phyloP scores from a whole-genome alignment of 441 rosid species.

The Geranium incanum region DNA sequence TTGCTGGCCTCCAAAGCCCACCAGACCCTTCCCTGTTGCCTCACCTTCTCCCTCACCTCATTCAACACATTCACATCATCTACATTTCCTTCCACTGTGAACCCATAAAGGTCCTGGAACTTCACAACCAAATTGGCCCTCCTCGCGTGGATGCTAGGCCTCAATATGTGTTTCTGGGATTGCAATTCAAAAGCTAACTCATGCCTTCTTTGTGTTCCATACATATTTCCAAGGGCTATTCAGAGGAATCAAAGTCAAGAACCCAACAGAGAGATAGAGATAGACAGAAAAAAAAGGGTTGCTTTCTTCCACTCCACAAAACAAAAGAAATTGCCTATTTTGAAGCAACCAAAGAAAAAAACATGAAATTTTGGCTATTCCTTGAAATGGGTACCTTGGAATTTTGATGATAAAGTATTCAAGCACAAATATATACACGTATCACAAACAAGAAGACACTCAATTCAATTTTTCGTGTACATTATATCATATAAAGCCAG shows the following conservation, averaged over 20 bases:
- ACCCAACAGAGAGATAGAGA: conserved; percentile 11
- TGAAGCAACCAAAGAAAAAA: conserved; percentile 6
- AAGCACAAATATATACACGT: no score
- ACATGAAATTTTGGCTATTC: conserved; percentile 18
- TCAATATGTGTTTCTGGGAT: conserved; percentile 63
- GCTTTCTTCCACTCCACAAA: conserved; percentile 19
- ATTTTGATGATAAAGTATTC: conserved; percentile 11
- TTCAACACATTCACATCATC: conserved; percentile 90
- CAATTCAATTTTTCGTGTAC: background rate
- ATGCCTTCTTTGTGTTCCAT: conserved; percentile 50
- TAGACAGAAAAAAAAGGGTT: conserved; percentile 19
- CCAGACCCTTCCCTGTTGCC: conserved; percentile 93
- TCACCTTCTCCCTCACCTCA: conserved; percentile 92
- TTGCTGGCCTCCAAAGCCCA: conserved; percentile 97
- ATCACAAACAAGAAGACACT: no score
- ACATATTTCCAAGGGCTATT: conserved; percentile 33
- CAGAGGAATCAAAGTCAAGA: conserved; percentile 21
- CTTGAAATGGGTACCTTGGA: conserved; percentile 21
- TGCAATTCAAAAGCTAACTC: conserved; percentile 61
- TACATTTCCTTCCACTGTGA: conserved; percentile 93
- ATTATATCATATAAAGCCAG: background rate
- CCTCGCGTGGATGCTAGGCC: conserved; percentile 90
- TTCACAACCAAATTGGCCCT: conserved; percentile 81
- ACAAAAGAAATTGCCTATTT: conserved; percentile 44
- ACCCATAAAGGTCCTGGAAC: conserved; percentile 87